A percentile compares a stretch with the other conserved stretches of the same genome.
phyloP scores from a whole-genome alignment of 805 yeast species.

The Candida ovalis region DNA sequence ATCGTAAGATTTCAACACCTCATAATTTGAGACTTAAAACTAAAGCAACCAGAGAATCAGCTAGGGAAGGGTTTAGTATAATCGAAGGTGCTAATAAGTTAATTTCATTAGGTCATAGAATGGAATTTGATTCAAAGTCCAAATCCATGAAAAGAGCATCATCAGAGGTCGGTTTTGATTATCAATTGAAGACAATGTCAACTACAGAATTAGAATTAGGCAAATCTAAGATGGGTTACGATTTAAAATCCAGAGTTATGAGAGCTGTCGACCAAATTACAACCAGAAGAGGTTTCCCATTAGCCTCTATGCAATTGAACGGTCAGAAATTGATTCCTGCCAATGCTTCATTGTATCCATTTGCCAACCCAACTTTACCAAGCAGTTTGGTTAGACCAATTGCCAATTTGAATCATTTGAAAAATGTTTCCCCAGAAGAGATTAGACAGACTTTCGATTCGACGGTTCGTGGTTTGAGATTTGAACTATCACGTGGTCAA shows the following conservation, averaged over 20 bases:
- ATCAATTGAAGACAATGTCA: conserved; percentile 5
- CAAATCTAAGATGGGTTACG: conserved; percentile 26
- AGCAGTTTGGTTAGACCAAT: conserved; percentile 13
- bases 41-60: conserved; percentile 1
- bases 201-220: conserved; percentile 21
- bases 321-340: conserved; percentile 11
- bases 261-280: conserved; percentile 27
- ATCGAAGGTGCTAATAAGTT: conserved; percentile 7
- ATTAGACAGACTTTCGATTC: conserved; percentile 18
- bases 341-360: conserved; percentile 21
- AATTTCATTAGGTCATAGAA: conserved; percentile 1
- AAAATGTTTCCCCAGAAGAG: conserved; percentile 17
- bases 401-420: conserved; percentile 10
- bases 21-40: not conserved
- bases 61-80: conserved; percentile 6
- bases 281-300: conserved; percentile 20
- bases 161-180: conserved; percentile 1
- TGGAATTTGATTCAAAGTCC: conserved; percentile 3
- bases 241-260: conserved; percentile 25
- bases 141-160: not conserved
- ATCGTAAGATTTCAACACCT: not conserved
- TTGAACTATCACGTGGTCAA: conserved; percentile 21
- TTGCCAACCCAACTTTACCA: conserved; percentile 22
- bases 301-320: conserved; percentile 3
- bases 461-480: conserved; percentile 27